These are phyloP conservation scores for Flaveria bidentis DNA, from an alignment of 129 eudicot species.

Conservation along the genomic window DNA sequence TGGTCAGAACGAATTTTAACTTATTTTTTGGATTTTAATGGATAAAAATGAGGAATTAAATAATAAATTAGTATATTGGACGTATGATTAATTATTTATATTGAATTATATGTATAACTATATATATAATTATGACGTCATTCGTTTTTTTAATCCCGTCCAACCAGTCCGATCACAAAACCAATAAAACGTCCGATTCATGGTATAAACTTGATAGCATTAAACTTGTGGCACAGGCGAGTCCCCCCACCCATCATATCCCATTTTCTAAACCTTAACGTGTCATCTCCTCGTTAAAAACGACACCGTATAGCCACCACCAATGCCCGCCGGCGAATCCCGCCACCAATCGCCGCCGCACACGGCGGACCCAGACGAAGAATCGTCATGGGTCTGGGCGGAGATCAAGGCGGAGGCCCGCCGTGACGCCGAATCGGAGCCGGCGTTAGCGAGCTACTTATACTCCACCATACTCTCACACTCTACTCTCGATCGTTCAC, in stretches of 20 bases:
- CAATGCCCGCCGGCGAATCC: conserved; percentile 59
- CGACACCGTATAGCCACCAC: neutral
- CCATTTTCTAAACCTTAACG: no score
- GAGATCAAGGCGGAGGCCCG: conserved; percentile 78
- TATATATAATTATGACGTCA: no score
- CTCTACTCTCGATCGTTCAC: conserved; percentile 66
- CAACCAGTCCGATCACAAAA: no score
- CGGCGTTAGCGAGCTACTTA: conserved; percentile 77
- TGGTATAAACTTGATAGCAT: neutral
- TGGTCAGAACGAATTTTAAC: no score
- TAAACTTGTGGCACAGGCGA: neutral
- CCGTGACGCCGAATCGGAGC: conserved; percentile 81
- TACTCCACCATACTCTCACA: conserved; percentile 81
- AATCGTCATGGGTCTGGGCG: conserved; percentile 63
- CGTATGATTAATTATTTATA: no score
- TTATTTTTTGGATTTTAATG: no score
- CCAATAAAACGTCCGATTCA: no score
- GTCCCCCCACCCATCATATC: neutral
- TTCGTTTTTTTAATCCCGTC: no score
- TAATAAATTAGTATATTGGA: no score
- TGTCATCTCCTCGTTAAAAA: neutral
- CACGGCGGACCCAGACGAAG: conserved; percentile 47
- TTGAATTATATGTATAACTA: no score
- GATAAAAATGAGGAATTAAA: no score
- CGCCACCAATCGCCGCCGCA: conserved; percentile 31